These are phyloP conservation scores for Coemansia sp. DNA, from an alignment of 192 early-diverging fungal species.

Conservation along the genomic window DNA sequence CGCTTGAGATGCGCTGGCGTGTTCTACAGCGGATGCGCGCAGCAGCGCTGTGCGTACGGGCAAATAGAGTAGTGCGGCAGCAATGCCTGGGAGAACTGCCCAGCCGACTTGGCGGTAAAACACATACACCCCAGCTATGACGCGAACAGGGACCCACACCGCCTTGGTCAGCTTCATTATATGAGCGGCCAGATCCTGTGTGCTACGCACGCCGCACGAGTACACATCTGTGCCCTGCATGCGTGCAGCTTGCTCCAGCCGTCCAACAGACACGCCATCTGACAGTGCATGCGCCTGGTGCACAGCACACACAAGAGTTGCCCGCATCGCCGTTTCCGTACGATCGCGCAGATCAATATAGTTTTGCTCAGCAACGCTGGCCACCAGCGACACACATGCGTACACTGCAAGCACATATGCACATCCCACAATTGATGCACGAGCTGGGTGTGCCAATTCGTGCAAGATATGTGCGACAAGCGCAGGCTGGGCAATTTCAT, in stretches of 20 bases:
- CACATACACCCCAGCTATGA: conserved; percentile 17
- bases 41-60: conserved; percentile 29
- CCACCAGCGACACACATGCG: not conserved
- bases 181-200: conserved; percentile 18
- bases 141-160: conserved; percentile 32
- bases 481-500: conserved; percentile 18
- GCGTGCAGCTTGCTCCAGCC: not conserved
- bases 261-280: not conserved
- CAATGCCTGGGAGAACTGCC: conserved; percentile 24
- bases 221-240: conserved; percentile 16
- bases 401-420: conserved; percentile 8
- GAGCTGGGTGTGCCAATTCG: not conserved
- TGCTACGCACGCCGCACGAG: conserved; percentile 24
- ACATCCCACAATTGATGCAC: not conserved
- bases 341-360: conserved; percentile 39
- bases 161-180: conserved; percentile 9
- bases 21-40: not conserved
- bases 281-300: conserved; percentile 14
- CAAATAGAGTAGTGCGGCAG: conserved; percentile 20
- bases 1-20: not conserved
- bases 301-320: conserved; percentile 17
- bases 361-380: conserved; percentile 31
- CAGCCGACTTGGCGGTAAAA: conserved; percentile 48
- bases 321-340: conserved; percentile 20
- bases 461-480: conserved; percentile 27